Conservation (phyloP, 2,329 filamentous ascomycete species). For the Thielaviopsis musarum region DNA sequence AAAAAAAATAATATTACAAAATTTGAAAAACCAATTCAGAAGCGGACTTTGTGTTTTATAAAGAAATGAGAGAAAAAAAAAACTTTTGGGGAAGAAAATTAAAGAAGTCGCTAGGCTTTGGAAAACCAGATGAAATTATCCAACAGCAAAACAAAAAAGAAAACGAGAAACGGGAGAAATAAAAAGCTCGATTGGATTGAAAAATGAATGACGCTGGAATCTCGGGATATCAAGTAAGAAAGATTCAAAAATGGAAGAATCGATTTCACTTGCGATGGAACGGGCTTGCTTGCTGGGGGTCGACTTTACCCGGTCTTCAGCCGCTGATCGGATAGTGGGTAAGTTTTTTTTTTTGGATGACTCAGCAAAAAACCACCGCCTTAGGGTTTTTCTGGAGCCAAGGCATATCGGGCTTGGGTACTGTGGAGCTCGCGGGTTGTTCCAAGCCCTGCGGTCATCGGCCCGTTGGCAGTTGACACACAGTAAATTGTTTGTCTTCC, state of each 20-base stretch:
- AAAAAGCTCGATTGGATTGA: background rate
- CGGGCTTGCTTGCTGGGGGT: background rate
- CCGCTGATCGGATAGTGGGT: conserved; percentile 6
- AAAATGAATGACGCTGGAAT: conserved; percentile 7
- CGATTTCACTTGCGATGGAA: background rate
- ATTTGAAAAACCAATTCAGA: background rate
- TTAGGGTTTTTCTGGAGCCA: background rate
- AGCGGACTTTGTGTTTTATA: too few species aligned
- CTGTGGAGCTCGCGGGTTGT: background rate
- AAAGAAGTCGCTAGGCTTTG: background rate
- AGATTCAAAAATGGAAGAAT: background rate
- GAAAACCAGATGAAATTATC: background rate
- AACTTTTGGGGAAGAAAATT: background rate
- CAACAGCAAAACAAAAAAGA: background rate
- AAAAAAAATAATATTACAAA: background rate
- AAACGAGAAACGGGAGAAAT: background rate
- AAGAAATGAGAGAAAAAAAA: background rate
- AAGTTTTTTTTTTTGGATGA: background rate
- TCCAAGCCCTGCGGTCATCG: background rate
- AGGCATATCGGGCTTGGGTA: background rate
- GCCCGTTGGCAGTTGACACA: background rate
- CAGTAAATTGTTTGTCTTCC: background rate
- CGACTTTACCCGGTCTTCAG: conserved; percentile 6
- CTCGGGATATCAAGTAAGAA: background rate
- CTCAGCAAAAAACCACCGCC: background rate